Evolutionary conservation across 2,329 filamentous ascomycete species (phyloP), one percentile per base, ranked within the genome.

Genomic region (Alternaria hordeiaustralica): DNA sequence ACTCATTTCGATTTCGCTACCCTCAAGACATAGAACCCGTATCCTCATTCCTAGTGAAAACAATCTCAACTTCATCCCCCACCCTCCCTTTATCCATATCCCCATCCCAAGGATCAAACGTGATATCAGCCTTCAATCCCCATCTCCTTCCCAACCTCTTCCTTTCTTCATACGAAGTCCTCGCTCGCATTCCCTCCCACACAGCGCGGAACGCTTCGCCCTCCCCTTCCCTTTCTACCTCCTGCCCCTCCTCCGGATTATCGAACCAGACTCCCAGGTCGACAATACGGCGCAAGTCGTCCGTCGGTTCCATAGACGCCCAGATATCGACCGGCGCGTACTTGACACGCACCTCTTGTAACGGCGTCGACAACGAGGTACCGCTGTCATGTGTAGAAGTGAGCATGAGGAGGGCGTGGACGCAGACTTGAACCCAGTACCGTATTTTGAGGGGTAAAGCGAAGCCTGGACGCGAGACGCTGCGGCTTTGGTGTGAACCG

Each of bases 261-360:
- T 69, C 65, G 23, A 76, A 75, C 75, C 73, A 79, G 1, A 79
- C 64, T 0, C 77, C 78, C 7, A 64, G 56, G 46, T 72, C 63
- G 3, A 66, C 68, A 41, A 79, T 74, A 23, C 73, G 66, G 10
- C 53, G 33, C 56, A 79, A 57, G 21, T 78, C 67, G 36, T 79
- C 76, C 0, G 66, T 67, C 1, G 75, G 75, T 49, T 78, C 75
- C 74, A 80, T 76, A 26, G 66, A 70, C 15, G 77, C 77, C 77
- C 75, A 79, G 15, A 78, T 73, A 55, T 79, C 74, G 63, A 70
- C 74, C 6, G 78, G 75, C 54, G 73, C 70, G 47, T 79, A 79
- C 46, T 72, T 72, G 46, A 79, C 56, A 1, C 64, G 46, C 18
- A 79, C 71, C 30, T 74, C 60, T 8, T 70, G 50, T 1, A 79